These are phyloP conservation scores for Curvularia sp. DNA, from an alignment of 2,329 filamentous ascomycete genomes.

Conservation along the genomic window DNA sequence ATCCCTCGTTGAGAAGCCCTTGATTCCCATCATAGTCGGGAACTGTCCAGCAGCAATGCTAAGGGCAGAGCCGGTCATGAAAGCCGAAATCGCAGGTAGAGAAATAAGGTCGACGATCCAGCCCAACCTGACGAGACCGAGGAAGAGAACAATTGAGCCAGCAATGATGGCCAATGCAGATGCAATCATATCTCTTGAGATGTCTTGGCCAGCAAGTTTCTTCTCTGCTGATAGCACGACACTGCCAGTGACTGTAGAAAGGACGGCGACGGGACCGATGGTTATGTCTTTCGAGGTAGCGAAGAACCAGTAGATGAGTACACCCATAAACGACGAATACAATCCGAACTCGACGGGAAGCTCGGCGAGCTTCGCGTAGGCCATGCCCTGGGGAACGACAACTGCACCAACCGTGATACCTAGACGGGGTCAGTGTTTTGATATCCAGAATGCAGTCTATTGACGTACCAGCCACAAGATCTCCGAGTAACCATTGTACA, in stretches of 20 bases:
- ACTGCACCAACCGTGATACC: constrained; percentile 76
- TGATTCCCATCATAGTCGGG: constrained; percentile 80
- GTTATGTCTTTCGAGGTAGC: constrained; percentile 99
- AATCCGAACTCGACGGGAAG: constrained; percentile 82
- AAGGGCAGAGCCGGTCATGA: constrained; percentile 97
- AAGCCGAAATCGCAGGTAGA: constrained; percentile 87
- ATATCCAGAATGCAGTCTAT: not conserved
- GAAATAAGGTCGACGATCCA: constrained; percentile 97
- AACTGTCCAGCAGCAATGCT: constrained; percentile 88
- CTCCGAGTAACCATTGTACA: constrained; percentile 83
- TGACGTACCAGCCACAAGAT: constrained; percentile 80
- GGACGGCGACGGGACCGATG: constrained; percentile 93
- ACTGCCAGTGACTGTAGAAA: constrained; percentile 87
- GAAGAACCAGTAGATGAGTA: constrained; percentile 96
- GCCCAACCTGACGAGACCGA: constrained; percentile 81
- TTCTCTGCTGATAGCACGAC: constrained; percentile 70
- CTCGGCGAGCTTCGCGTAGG: constrained; percentile 84
- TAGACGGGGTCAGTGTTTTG: constrained; percentile 37
- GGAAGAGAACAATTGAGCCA: constrained; percentile 78
- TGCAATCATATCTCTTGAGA: constrained; percentile 54
- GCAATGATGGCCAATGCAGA: constrained; percentile 75
- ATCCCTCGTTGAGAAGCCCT: constrained; percentile 74
- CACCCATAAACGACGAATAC: constrained; percentile 96
- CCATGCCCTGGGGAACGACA: constrained; percentile 94
- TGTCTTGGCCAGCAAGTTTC: constrained; percentile 49